Evolutionary conservation across 305 asterid genomes (phyloP), one percentile per base, ranked within the genome.

Genomic region (Fraxinus floribunda): DNA sequence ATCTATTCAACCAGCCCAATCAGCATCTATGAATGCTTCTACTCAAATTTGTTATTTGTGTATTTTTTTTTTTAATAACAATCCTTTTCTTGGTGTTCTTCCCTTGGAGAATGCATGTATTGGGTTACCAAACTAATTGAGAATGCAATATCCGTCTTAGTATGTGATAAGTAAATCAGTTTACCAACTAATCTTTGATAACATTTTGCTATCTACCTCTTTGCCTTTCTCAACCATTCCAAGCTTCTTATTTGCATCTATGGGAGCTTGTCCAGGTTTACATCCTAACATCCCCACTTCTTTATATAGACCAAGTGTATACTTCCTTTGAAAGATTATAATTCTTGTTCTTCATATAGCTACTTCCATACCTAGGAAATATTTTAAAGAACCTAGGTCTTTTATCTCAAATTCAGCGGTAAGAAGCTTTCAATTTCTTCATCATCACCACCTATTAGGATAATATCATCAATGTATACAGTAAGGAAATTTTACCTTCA

Each of bases 361-460:
- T n/a, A 72, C 77, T 72, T 72, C 60, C 52, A 38, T 38, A 11
- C 34, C 46, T 15, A 75, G 55, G 55, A 75, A 75, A 39, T 38
- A 75, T 35, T 75, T 75, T 32, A 75, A 41, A 75, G 16, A n/a
- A 32, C 60, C 78, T n/a, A 75, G 52, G 26, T 75, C 78, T 35
- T 75, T 75, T 13, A 34, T 75, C 26, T 75, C 49, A 18, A 32
- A 75, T 39, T 36, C 57, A 30, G 38, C 3, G 2, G 52, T 4
- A 75, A 75, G 78, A 32, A 75, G 78, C 26, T 35, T 10, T 18
- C 41, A 18, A 75, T 30, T 75, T 75, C 78, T 11, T 11, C 78
- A 8, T 75, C 78, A 38, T 75, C 7, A 75, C 3, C 46, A 18
- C 26, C 26, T n/a, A n/a, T 38, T 30, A 75, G 3, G 60, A 75